A percentile compares a stretch with the other conserved stretches of the same genome.
phyloP scores from a whole-genome alignment of 768 basidiomycete species.

The Mycena rebaudengoi region DNA sequence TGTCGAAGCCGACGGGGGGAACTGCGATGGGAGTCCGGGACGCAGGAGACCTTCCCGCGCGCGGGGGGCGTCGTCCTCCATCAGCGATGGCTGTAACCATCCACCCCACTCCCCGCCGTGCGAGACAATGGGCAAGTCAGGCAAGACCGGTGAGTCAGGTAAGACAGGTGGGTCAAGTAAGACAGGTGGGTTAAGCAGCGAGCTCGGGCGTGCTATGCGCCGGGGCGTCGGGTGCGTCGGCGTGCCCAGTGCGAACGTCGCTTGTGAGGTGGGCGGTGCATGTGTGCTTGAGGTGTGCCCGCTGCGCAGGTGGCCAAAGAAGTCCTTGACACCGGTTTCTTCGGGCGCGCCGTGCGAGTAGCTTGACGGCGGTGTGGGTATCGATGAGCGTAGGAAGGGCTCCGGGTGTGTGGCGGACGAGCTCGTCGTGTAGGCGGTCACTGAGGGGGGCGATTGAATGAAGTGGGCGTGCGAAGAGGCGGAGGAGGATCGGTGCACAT shows the following conservation, averaged over 20 bases:
- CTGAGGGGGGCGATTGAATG: background rate
- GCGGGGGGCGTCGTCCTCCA: background rate
- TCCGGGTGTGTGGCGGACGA: too few species aligned
- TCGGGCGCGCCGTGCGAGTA: background rate
- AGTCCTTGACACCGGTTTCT: background rate
- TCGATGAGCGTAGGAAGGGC: background rate
- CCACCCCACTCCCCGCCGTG: background rate
- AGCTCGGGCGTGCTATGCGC: background rate
- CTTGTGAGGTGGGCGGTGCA: background rate
- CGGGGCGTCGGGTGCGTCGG: background rate
- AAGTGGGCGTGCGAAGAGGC: background rate
- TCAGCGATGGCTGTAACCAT: slow-evolving; percentile 2
- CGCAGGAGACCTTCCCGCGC: slow-evolving; percentile 5
- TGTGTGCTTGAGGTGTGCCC: background rate
- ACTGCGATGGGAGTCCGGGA: slow-evolving; percentile 15
- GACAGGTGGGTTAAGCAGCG: slow-evolving; percentile 21
- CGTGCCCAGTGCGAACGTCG: background rate
- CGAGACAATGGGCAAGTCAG: background rate
- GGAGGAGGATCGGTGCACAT: too few species aligned
- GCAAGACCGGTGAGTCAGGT: too few species aligned
- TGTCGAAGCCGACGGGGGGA: slow-evolving; percentile 12
- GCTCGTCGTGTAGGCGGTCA: background rate
- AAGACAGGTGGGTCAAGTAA: too few species aligned
- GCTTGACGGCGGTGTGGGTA: slow-evolving; percentile 9
- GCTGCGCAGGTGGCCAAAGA: background rate